Evolutionary conservation across 2,329 filamentous ascomycete genomes (phyloP).

Genomic region (Corynespora cassiicola): DNA sequence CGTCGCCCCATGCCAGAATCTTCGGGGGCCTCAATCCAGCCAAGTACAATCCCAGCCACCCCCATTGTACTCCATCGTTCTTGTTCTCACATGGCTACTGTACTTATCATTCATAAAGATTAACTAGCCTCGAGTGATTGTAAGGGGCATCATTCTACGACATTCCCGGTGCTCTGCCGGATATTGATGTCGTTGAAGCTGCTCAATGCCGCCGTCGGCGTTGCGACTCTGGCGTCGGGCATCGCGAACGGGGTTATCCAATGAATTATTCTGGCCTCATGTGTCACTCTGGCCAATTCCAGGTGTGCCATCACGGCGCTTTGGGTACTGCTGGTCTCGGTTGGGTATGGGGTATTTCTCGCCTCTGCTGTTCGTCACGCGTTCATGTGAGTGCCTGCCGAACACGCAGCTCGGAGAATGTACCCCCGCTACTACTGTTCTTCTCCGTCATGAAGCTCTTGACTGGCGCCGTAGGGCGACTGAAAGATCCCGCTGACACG

Average conservation of each 20-base stretch:
- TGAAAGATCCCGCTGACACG: too few relatives aligned
- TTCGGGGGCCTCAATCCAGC: too few relatives aligned
- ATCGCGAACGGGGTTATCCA: constrained; percentile 89
- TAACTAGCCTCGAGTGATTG: too few relatives aligned
- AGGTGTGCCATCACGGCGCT: constrained; percentile 79
- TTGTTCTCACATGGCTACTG: too few relatives aligned
- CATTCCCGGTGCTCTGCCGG: constrained; percentile 85
- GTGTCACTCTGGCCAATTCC: constrained; percentile 88
- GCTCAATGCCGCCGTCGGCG: constrained; percentile 78
- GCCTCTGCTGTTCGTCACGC: constrained; percentile 72
- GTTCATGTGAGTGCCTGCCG: constrained; percentile 76
- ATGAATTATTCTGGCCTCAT: constrained; percentile 91
- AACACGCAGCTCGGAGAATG: constrained; percentile 79
- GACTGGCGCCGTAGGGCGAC: too few relatives aligned
- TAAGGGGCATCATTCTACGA: constrained; percentile 70
- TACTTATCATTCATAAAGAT: constrained; percentile 7
- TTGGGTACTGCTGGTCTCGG: constrained; percentile 76
- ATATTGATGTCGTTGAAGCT: constrained; percentile 90
- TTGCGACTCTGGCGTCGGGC: constrained; percentile 85
- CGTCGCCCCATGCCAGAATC: too few relatives aligned
- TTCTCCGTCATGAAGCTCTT: too few relatives aligned
- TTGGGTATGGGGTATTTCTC: constrained; percentile 77
- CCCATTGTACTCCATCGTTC: too few relatives aligned
- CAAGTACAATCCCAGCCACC: neutral
- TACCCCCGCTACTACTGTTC: too few relatives aligned